phyloP scores from a whole-genome alignment of 176 grass and related monocot genomes.

The Aegilops longissima region DNA sequence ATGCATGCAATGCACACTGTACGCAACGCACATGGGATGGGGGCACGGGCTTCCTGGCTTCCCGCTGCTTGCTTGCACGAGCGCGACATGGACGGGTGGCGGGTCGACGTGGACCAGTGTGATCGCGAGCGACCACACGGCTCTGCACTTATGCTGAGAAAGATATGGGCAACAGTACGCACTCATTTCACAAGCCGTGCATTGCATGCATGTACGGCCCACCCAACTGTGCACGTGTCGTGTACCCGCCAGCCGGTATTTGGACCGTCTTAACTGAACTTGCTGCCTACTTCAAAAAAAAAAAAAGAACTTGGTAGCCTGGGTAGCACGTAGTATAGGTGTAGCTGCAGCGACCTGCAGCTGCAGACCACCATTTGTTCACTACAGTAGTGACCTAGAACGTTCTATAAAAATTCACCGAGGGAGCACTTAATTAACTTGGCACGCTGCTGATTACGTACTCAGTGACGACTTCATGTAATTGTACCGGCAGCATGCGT shows the following conservation, averaged over 20 bases:
- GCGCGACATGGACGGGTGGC: too few species aligned
- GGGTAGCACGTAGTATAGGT: too few species aligned
- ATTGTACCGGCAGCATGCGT: background rate
- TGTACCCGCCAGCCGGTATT: background rate
- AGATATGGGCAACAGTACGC: constrained; percentile 2
- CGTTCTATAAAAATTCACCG: too few species aligned
- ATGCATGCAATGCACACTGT: background rate
- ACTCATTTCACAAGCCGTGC: background rate
- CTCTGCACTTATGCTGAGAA: background rate
- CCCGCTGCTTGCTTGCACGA: background rate
- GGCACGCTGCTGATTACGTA: too few species aligned
- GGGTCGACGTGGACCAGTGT: background rate
- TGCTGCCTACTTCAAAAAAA: too few species aligned
- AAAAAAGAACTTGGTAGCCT: background rate
- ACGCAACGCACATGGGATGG: background rate
- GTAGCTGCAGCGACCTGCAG: too few species aligned
- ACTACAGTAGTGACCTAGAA: too few species aligned
- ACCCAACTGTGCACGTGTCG: background rate
- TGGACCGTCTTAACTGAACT: background rate
- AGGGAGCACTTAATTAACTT: too few species aligned
- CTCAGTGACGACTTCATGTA: too few species aligned
- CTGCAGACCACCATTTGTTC: too few species aligned
- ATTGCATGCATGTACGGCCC: background rate
- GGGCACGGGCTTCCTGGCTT: background rate
- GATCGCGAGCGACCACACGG: background rate